Base-by-base conservation (phyloP, 2,329 filamentous ascomycete species). In the Pestalotiopsis sp. region DNA sequence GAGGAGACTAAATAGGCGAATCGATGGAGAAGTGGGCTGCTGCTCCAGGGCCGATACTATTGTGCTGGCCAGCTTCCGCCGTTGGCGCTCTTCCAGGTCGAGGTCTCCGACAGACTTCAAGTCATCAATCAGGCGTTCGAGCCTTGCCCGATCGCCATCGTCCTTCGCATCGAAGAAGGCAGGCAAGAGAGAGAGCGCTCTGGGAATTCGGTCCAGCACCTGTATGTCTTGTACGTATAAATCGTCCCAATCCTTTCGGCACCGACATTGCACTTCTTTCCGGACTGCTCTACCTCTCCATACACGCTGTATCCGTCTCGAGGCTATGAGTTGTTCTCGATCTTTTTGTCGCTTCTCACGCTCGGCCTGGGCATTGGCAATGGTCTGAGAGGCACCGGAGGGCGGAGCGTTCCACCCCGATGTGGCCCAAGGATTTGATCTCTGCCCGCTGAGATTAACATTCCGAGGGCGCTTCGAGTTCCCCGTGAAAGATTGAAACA, bases 401-500 rank as follows among this genome's bases (percentile, higher is more conserved):
- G 86, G 86, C 7, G 85, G 85, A 13, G 87, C 83, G 17, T 83
- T 83, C 85, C 90, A 89, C 57, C 85, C 83, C 40, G 86, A 86
- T 73, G 88, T 88, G 70, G 87, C 90, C 79, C 96, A 97, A 3
- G 94, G 93, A 76, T 97, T 97, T 65, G 85, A 85, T 58, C 76
- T 78, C 74, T 95, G 92, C 71, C 94, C 96, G 73, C 94, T 96
- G 70, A 99, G 91, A 81, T 98, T 98, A 78, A 98, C 94, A 79
- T 98, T 95, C 73, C 96, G 91, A 70, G 92, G 91, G 73, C 93
- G 92, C 76, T 93, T 91, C 75, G 94, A 93, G 81, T 84, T 93
- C 74, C 96, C 96, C 27, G 93, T 96, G 83, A 99, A 99, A 66
- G 92, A 94, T 70, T 92, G 91, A 83, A 96, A 97, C 95, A 98